These are phyloP conservation scores for Perilla frutescens DNA, from an alignment of 257 asterid species.

Conservation along the genomic window DNA sequence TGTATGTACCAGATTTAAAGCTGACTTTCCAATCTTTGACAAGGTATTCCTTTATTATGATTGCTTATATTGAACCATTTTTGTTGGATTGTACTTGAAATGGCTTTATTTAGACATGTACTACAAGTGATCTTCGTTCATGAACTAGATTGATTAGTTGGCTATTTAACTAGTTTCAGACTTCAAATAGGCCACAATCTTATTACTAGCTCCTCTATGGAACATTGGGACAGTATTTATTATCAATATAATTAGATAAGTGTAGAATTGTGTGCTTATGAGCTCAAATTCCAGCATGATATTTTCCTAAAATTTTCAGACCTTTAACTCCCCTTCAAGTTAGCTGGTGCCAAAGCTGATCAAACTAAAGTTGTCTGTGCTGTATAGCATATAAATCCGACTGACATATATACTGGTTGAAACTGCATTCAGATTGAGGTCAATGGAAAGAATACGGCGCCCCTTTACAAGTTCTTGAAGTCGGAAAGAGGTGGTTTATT, in stretches of 20 bases:
- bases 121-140: background rate
- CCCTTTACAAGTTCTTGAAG: constrained; percentile 85
- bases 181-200: constrained; percentile 5
- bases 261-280: background rate
- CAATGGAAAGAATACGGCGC: constrained; percentile 70
- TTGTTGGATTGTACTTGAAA: constrained; percentile 1
- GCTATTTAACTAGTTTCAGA: background rate
- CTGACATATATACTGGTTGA: background rate
- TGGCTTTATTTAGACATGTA: background rate
- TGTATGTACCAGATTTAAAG: constrained; percentile 77
- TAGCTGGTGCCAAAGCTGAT: background rate
- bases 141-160: background rate
- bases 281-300: background rate
- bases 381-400: background rate
- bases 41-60: constrained; percentile 54
- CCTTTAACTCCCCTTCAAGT: background rate
- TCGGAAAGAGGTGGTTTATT: constrained; percentile 67
- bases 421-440: constrained; percentile 65
- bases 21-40: constrained; percentile 84
- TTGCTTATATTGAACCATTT: background rate
- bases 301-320: background rate
- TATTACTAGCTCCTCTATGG: background rate
- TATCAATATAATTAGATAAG: background rate
- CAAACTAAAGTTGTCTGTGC: background rate
- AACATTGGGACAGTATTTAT: background rate